Percentiles rank a stretch among this genome's conserved stretches.
Conservation (phyloP, 192 early-diverging fungal genomes). For the Chytriomyces hyalinus region DNA sequence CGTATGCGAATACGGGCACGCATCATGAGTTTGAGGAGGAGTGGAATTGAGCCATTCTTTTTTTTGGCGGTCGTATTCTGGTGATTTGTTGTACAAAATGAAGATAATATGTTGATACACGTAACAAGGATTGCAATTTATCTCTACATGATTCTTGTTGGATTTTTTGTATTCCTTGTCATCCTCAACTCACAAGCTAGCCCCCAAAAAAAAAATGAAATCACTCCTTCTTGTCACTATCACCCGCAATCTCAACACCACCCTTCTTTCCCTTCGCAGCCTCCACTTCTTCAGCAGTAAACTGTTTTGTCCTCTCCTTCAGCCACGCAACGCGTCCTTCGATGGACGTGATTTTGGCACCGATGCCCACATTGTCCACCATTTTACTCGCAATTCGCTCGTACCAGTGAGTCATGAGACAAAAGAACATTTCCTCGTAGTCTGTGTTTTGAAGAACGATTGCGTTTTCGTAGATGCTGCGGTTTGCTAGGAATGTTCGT, state of each 20-base stretch:
- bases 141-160: too few relatives aligned
- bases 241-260: slow-evolving; percentile 1
- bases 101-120: too few relatives aligned
- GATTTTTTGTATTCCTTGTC: too few relatives aligned
- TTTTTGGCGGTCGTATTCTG: too few relatives aligned
- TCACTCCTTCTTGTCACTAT: neutral
- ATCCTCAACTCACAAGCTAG: too few relatives aligned
- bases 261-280: slow-evolving; percentile 33
- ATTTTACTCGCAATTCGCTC: slow-evolving; percentile 28
- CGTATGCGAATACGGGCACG: too few relatives aligned
- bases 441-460: slow-evolving; percentile 42
- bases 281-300: slow-evolving; percentile 37
- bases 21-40: too few relatives aligned
- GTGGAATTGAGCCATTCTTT: too few relatives aligned
- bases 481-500: slow-evolving; percentile 33
- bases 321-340: slow-evolving; percentile 38
- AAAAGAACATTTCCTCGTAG: slow-evolving; percentile 39
- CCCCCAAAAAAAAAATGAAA: too few relatives aligned
- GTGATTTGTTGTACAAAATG: too few relatives aligned
- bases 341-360: neutral
- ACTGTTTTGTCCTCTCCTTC: slow-evolving; percentile 31
- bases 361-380: slow-evolving; percentile 38
- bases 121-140: too few relatives aligned
- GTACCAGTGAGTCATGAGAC: slow-evolving; percentile 44
- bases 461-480: slow-evolving; percentile 37